phyloP scores from a whole-genome alignment of 345 rosid species.

The Atalantia buxifolia region DNA sequence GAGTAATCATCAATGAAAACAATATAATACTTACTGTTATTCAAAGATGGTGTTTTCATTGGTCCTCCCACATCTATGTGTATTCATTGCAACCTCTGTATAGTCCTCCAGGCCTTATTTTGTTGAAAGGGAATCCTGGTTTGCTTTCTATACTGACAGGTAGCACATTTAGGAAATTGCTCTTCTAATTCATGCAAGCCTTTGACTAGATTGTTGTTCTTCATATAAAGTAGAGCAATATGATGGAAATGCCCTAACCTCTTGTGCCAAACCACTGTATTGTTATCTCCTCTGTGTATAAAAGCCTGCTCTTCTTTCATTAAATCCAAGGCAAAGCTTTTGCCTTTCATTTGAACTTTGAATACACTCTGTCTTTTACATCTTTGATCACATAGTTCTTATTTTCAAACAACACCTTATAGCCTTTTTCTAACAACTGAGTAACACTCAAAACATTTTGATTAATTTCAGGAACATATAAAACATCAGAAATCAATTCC shows the following conservation, averaged over 20 bases:
- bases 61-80: constrained; percentile 1
- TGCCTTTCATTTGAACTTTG: constrained; percentile 1
- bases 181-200: too few species aligned
- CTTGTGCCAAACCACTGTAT: not conserved
- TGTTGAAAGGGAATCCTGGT: too few species aligned
- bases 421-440: not conserved
- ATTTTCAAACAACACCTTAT: not conserved
- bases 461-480: not conserved
- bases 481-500: constrained; percentile 2
- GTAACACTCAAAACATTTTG: not conserved
- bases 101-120: not conserved
- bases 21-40: too few species aligned
- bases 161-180: too few species aligned
- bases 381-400: not conserved
- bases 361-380: not conserved
- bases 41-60: not conserved
- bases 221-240: not conserved
- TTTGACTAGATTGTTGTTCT: too few species aligned
- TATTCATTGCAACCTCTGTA: not conserved
- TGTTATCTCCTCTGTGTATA: not conserved
- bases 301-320: not conserved
- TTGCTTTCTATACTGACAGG: too few species aligned
- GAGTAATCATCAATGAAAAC: too few species aligned
- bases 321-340: not conserved
- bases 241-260: constrained; percentile 7